Evolutionary conservation across 2,329 filamentous ascomycete species (phyloP), one percentile per base, ranked within the genome.

Genomic region (Aphanocladium album): DNA sequence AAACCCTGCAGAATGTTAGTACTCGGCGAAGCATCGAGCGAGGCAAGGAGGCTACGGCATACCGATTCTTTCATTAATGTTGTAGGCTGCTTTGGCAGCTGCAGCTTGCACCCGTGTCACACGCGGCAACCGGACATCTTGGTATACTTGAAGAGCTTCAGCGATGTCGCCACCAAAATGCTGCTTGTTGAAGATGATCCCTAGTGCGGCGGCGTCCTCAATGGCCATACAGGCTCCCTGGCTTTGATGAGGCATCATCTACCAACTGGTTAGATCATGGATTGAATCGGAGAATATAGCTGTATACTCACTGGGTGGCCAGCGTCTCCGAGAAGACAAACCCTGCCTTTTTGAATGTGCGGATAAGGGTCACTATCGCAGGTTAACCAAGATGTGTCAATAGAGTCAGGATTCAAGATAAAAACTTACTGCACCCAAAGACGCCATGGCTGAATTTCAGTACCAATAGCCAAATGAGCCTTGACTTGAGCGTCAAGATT

Each of bases 181-280:
- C 8, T 68, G 66, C 64, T 72, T 71, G 69, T 73, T 79, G 68
- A 89, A 88, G 0, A 89, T 61, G 17, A 88, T 83, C 0, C 86
- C 86, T 0, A 89, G 70, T 0, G 83, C 83, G 0, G 83, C 86
- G 0, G 84, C 83, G 62, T 89, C 86, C 68, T 89, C 86, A 49
- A 88, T 87, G 0, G 86, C 85, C 84, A 86, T 87, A 65, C 85
- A 87, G 0, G 86, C 86, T 4, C 87, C 87, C 70, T 90, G 87
- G 60, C 83, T 86, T 68, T 89, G 87, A 67, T 89, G 80, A 1
- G 86, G 85, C 81, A 89, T 84, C 83, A 87, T 87, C 72, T 74
- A n/a, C n/a, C 4, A n/a, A 30, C 47, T 63, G n/a, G 19, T 60
- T 23, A 55, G 58, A 21, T 30, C 3, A 2, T 14, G 21, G 7